Conservation (phyloP, 2,329 filamentous ascomycete species). For the Xylariaceae sp. region DNA sequence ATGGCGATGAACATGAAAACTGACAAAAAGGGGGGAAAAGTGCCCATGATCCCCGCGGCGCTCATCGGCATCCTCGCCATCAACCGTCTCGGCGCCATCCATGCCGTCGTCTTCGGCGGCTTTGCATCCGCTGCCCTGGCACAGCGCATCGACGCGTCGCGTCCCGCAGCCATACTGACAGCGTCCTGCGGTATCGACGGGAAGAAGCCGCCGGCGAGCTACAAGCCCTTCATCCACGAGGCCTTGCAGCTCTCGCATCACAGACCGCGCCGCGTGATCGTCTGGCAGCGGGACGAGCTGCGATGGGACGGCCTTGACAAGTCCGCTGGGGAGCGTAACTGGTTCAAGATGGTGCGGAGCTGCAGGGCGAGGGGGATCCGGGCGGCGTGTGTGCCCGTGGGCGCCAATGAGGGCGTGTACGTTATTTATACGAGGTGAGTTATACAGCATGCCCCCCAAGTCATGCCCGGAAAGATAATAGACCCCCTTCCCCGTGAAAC, state of each 20-base stretch:
- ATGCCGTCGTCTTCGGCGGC: conserved; percentile 89
- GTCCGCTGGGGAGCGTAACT: conserved; percentile 65
- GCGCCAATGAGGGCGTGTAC: conserved; percentile 75
- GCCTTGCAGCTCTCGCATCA: conserved; percentile 62
- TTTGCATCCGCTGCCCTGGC: conserved; percentile 78
- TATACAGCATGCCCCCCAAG: no score
- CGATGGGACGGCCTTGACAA: conserved; percentile 67
- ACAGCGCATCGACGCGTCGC: conserved; percentile 80
- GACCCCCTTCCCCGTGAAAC: not conserved
- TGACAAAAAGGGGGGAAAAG: conserved; percentile 36
- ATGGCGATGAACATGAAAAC: not conserved
- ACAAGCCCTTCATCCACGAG: conserved; percentile 69
- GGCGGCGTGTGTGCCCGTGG: conserved; percentile 71
- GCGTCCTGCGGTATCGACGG: conserved; percentile 92
- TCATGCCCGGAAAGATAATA: no score
- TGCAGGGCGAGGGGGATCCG: conserved; percentile 61
- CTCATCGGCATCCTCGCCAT: conserved; percentile 81
- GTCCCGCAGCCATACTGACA: conserved; percentile 71
- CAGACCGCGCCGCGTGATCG: conserved; percentile 67
- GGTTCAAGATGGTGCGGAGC: conserved; percentile 71
- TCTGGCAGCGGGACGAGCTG: conserved; percentile 79
- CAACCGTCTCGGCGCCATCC: conserved; percentile 76
- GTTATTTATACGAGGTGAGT: conserved; percentile 61
- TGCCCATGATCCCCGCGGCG: conserved; percentile 93
- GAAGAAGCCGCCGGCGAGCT: conserved; percentile 70